phyloP scores from a whole-genome alignment of 805 yeast species.

The Huiozyma sinensis region DNA sequence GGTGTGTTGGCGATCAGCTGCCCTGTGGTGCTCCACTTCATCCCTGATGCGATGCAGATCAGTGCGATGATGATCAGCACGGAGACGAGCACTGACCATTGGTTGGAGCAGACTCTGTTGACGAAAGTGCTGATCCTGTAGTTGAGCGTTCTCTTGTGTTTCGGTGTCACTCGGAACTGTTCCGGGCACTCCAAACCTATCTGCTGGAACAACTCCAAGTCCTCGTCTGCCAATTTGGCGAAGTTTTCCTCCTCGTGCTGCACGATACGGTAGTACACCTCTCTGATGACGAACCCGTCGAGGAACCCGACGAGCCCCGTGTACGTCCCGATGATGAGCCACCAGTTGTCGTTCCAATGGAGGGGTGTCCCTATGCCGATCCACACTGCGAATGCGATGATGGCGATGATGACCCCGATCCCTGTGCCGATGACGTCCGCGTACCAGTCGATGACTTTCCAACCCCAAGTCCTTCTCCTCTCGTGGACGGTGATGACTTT shows the following conservation, averaged over 20 bases:
- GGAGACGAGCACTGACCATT: slow-evolving; percentile 26
- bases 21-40: slow-evolving; percentile 33
- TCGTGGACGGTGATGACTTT: slow-evolving; percentile 14
- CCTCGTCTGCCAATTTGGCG: slow-evolving; percentile 23
- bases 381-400: slow-evolving; percentile 30
- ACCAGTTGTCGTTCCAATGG: slow-evolving; percentile 33
- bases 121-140: slow-evolving; percentile 19
- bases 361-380: slow-evolving; percentile 29
- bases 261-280: slow-evolving; percentile 27
- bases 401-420: slow-evolving; percentile 29
- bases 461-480: slow-evolving; percentile 11
- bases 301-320: slow-evolving; percentile 35
- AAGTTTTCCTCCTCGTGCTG: slow-evolving; percentile 21
- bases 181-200: slow-evolving; percentile 21
- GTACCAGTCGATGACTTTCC: slow-evolving; percentile 28
- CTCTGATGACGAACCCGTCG: slow-evolving; percentile 35
- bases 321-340: slow-evolving; percentile 38
- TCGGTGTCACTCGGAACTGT: slow-evolving; percentile 7
- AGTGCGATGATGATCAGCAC: slow-evolving; percentile 24
- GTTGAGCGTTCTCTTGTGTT: slow-evolving; percentile 8
- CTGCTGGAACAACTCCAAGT: slow-evolving; percentile 22
- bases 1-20: slow-evolving; percentile 34
- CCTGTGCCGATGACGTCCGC: slow-evolving; percentile 36
- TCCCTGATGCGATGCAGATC: slow-evolving; percentile 25
- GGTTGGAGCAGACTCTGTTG: slow-evolving; percentile 25